Conservation (phyloP, 805 yeast genomes). For the Lipomyces lipofer region DNA sequence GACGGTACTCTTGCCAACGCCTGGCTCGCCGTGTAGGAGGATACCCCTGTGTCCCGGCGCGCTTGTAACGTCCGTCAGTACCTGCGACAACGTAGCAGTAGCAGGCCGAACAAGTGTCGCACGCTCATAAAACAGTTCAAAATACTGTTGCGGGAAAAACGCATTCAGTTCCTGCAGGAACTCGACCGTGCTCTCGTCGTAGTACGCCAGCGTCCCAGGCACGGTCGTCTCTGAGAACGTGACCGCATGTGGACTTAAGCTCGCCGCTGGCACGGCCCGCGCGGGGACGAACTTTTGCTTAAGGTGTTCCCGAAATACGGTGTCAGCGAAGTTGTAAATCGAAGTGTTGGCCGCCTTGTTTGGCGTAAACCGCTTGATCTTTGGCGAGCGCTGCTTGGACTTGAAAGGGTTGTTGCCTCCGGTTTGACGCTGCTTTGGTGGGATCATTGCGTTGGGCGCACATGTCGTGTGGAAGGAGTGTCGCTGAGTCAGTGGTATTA, state of each 20-base stretch:
- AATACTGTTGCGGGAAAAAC: conserved; percentile 12
- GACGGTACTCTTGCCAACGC: conserved; percentile 26
- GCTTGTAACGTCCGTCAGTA: neutral
- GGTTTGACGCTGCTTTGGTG: too few species aligned
- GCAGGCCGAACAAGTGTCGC: conserved; percentile 12
- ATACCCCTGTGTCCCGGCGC: neutral
- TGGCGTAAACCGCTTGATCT: conserved; percentile 19
- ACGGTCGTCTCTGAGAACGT: neutral
- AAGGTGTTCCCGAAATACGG: conserved; percentile 1
- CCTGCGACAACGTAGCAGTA: neutral
- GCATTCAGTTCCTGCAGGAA: conserved; percentile 4
- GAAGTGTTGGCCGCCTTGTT: conserved; percentile 12
- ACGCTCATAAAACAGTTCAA: conserved; percentile 17
- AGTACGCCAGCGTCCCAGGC: conserved; percentile 6
- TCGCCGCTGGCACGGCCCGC: neutral
- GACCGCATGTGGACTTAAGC: neutral
- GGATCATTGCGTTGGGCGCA: neutral
- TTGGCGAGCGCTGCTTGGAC: neutral
- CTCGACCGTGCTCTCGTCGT: neutral
- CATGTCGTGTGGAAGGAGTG: neutral
- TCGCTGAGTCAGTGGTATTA: neutral
- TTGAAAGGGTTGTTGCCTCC: neutral
- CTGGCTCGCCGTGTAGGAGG: conserved; percentile 18
- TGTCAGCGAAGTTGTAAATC: conserved; percentile 19
- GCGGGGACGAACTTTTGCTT: neutral